Conservation (phyloP, 2,329 filamentous ascomycete species). For the Monosporascus sp. region DNA sequence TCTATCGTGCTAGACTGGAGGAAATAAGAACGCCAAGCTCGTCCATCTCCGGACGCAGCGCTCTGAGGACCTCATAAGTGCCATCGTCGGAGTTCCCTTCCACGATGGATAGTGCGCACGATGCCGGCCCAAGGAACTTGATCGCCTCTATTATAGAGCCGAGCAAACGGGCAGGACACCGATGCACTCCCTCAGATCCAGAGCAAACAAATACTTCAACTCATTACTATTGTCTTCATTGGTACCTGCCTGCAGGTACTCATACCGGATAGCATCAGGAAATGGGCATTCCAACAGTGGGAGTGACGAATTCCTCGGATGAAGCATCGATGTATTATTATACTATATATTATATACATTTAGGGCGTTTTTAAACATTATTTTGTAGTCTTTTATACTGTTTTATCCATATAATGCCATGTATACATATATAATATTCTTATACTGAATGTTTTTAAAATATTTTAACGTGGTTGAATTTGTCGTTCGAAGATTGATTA, state of each 20-base stretch:
- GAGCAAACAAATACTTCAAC: constrained; percentile 44
- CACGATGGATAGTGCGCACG: constrained; percentile 49
- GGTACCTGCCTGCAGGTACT: constrained; percentile 8
- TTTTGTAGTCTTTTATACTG: no score
- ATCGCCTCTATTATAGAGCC: constrained; percentile 46
- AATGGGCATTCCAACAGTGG: constrained; percentile 24
- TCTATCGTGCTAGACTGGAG: constrained; percentile 37
- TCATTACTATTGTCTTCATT: not conserved
- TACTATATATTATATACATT: no score
- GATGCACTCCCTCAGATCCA: constrained; percentile 40
- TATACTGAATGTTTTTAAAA: no score
- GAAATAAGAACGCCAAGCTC: constrained; percentile 34
- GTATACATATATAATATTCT: no score
- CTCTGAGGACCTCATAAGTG: constrained; percentile 43
- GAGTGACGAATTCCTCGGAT: constrained; percentile 15
- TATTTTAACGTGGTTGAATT: no score
- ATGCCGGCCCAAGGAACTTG: constrained; percentile 41
- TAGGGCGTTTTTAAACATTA: no score
- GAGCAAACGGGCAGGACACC: constrained; percentile 36
- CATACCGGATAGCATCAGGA: constrained; percentile 13
- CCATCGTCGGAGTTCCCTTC: constrained; percentile 50
- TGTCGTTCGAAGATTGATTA: no score
- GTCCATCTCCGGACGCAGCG: constrained; percentile 34
- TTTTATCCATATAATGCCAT: no score
- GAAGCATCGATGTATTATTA: no score